Percentiles rank a stretch among this genome's conserved stretches.
Evolutionary conservation across 2,329 filamentous ascomycete species (phyloP).

Genomic region (Aspergillus persii): DNA sequence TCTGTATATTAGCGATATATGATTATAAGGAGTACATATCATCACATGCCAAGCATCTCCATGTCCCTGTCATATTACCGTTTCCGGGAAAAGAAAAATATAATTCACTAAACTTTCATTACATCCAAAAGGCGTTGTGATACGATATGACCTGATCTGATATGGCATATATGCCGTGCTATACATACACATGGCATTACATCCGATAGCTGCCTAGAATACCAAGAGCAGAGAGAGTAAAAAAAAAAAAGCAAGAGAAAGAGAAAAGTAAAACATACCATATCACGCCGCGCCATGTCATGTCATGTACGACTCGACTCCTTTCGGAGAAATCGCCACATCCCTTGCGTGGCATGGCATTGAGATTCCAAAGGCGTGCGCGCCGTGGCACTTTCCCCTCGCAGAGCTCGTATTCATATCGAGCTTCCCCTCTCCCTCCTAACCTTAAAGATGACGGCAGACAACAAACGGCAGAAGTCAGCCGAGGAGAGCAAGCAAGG

Average conservation of each 20-base stretch:
- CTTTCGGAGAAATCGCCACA: background rate
- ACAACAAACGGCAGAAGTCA: background rate
- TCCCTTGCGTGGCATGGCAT: background rate
- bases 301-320: background rate
- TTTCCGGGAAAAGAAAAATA: background rate
- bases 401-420: background rate
- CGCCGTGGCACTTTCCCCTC: background rate
- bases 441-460: background rate
- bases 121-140: background rate
- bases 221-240: background rate
- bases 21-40: background rate
- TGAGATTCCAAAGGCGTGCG: too few relatives aligned
- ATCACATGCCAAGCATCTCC: background rate
- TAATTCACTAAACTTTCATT: background rate
- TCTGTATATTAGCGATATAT: background rate
- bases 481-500: background rate
- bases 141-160: background rate
- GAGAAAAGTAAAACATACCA: background rate
- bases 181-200: too few relatives aligned
- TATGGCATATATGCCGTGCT: background rate
- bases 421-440: background rate
- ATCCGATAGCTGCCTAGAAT: background rate
- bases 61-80: background rate
- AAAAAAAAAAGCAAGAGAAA: background rate
- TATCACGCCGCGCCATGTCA: background rate